These are phyloP conservation scores for Thalassiosira mediterranea DNA, from an alignment of 352 stramenopile species.

Conservation along the genomic window DNA sequence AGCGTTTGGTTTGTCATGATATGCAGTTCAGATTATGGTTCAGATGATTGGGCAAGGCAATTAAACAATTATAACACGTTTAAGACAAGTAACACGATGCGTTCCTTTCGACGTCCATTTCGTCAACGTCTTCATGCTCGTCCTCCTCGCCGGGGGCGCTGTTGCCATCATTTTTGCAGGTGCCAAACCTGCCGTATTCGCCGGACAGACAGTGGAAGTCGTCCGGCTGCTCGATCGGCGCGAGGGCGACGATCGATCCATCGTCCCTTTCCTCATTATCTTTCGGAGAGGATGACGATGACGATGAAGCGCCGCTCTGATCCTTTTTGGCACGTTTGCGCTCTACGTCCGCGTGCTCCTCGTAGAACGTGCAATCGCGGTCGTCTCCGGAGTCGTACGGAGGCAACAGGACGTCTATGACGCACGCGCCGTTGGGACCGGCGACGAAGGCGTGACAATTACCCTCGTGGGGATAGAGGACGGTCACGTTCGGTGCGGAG, in stretches of 20 bases:
- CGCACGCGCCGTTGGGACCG: conserved; percentile 75
- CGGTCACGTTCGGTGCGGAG: conserved; percentile 65
- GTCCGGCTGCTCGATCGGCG: conserved; percentile 69
- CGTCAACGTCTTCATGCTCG: not conserved
- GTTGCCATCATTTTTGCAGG: no score
- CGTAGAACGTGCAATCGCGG: conserved; percentile 83
- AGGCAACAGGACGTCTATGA: conserved; percentile 84
- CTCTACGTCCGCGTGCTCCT: conserved; percentile 41
- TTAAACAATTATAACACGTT: no score
- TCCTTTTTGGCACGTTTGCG: conserved; percentile 6
- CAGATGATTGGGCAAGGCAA: no score
- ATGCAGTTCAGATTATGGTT: no score
- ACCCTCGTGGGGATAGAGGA: conserved; percentile 75
- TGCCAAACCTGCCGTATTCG: conserved; percentile 57
- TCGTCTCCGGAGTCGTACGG: conserved; percentile 78
- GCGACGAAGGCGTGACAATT: conserved; percentile 86
- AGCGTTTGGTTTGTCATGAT: no score
- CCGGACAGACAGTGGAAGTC: conserved; percentile 79
- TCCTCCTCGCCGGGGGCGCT: no score
- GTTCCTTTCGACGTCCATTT: not conserved
- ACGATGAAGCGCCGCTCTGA: not conserved
- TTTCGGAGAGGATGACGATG: not conserved
- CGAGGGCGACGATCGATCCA: conserved; percentile 52
- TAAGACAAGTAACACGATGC: not conserved
- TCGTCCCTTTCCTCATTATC: conserved; percentile 1